These are phyloP conservation scores for Colletotrichum acutatum DNA, from an alignment of 2,329 filamentous ascomycete species.

Conservation along the genomic window DNA sequence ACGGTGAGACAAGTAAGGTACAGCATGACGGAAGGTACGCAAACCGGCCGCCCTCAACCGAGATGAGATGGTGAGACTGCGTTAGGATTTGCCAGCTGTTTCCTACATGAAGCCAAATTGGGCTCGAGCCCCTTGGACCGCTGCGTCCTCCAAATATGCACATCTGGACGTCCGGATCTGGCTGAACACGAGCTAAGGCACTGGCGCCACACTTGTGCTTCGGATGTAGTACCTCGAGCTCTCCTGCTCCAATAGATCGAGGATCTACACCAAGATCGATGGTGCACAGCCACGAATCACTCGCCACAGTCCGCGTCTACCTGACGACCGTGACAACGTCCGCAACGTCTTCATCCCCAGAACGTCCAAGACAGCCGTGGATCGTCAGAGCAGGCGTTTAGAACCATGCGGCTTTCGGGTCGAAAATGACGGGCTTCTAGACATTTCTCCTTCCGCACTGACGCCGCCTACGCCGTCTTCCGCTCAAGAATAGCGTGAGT, in stretches of 20 bases:
- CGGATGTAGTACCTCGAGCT: neutral
- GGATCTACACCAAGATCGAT: neutral
- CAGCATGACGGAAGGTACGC: constrained; percentile 7
- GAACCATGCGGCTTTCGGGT: neutral
- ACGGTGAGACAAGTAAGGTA: constrained; percentile 2
- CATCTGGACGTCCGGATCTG: neutral
- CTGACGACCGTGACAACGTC: neutral
- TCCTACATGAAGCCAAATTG: neutral
- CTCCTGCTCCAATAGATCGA: neutral
- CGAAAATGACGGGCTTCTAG: neutral
- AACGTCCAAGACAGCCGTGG: neutral
- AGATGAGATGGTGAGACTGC: neutral
- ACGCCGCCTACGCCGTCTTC: neutral
- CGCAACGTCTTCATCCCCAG: neutral
- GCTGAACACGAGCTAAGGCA: no score
- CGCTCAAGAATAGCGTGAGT: neutral
- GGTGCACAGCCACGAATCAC: neutral
- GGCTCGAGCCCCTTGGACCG: neutral
- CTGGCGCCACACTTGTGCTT: neutral
- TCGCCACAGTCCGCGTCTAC: neutral
- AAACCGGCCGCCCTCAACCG: neutral
- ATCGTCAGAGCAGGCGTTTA: neutral
- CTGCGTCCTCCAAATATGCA: neutral
- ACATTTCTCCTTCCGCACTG: neutral
- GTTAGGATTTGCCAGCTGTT: neutral